Percentiles rank a stretch among this genome's conserved stretches.
phyloP scores from a whole-genome alignment of 495 filamentous ascomycete genomes.

The Daldinia concentrica region DNA sequence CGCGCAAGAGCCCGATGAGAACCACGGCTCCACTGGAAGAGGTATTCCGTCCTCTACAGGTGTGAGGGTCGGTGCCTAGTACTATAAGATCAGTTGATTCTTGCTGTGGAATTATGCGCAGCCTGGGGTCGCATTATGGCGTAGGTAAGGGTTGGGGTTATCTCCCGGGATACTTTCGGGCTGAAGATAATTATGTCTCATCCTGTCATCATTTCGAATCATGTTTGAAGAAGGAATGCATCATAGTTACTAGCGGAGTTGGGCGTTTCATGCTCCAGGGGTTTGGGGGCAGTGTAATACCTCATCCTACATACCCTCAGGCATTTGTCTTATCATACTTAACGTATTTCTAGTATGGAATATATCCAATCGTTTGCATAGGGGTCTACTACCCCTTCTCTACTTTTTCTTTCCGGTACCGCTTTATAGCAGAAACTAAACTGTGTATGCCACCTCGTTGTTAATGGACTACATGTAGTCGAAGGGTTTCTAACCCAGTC shows the following conservation, averaged over 20 bases:
- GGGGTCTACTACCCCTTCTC: not conserved
- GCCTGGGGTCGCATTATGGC: not conserved
- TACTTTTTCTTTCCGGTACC: not conserved
- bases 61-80: conserved; percentile 19
- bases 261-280: not conserved
- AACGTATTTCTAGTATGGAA: not conserved
- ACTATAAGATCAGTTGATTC: not conserved
- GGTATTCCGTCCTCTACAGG: conserved; percentile 22
- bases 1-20: conserved; percentile 21
- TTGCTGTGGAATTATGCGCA: not conserved
- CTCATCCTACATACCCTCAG: not conserved
- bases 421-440: not conserved
- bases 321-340: not conserved
- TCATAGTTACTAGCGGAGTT: not conserved
- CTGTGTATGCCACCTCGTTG: not conserved
- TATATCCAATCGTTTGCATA: not conserved
- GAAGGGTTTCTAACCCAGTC: too few species aligned
- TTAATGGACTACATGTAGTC: not conserved
- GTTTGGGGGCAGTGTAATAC: not conserved
- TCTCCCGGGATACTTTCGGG: not conserved
- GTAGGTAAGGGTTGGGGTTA: not conserved
- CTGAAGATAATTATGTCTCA: not conserved
- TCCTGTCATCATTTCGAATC: not conserved
- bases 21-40: conserved; percentile 24
- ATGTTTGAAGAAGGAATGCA: not conserved